Evolutionary conservation across 345 rosid species (phyloP), one percentile per base, ranked within the genome.

Genomic region (Murraya paniculata): DNA sequence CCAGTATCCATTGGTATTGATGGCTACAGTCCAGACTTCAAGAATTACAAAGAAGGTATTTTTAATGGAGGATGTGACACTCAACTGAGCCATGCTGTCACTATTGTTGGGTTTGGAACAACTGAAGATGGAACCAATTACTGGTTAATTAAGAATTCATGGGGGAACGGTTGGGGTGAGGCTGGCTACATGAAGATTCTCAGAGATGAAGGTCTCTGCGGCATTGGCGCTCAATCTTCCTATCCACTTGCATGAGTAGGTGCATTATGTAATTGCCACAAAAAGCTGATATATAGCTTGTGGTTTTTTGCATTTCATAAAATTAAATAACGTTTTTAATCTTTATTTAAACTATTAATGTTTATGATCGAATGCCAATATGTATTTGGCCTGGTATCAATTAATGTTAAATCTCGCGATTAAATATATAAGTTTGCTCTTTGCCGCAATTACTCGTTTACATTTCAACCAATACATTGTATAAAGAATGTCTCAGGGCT

Each of bases 81-180:
- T 19, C 14, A 62, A 0, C 75, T 85, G 73, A 78, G 39, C 81
- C 95, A 88, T 68, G 90, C 87, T 21, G 90, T 90, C 9, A 38
- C 85, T 0, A 74, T 85, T 31, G 4, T 88, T 53, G 90, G 89
- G 18, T 88, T 87, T 33, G 89, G 93, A 25, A 81, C n/a, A 11
- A 76, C 64, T 58, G 72, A 41, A 36, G 88, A 83, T 8, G 79
- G 84, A 16, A 72, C 18, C 11, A 71, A 89, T 48, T 89, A 85
- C 68, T 91, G 93, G 91, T 18, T 89, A 50, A 60, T 87, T 36
- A 88, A 82, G 71, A 91, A 91, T 39, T 89, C 94, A 5, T 91
- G 89, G 91, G 91, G 88, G 0, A 3, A 10, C 56, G 72, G 21
- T 5, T 90, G 90, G 90, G 94, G 89, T 25, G 91, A 89, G 68